These are phyloP conservation scores for Triangularia verruculosa DNA, from an alignment of 2,329 filamentous ascomycete species.

Conservation along the genomic window DNA sequence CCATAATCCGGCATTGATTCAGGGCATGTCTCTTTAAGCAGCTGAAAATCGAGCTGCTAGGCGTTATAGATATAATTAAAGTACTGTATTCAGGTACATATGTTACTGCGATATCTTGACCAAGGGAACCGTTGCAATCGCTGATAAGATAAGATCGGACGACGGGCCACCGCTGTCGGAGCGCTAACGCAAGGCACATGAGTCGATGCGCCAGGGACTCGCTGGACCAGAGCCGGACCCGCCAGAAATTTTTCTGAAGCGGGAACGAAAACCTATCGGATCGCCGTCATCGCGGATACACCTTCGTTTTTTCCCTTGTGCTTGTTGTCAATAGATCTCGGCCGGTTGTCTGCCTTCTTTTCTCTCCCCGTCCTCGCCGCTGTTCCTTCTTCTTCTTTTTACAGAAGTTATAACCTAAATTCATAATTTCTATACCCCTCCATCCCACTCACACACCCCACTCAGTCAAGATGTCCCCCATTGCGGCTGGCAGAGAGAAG, in stretches of 20 bases:
- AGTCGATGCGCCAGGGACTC: neutral
- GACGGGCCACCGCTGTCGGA: conserved; percentile 13
- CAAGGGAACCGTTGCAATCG: neutral
- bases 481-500: conserved; percentile 55
- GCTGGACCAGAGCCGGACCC: conserved; percentile 1
- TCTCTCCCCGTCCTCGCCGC: neutral
- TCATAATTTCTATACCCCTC: conserved; percentile 6
- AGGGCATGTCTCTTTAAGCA: neutral
- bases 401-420: neutral
- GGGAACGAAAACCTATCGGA: conserved; percentile 8
- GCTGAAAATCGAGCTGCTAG: neutral
- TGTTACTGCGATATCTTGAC: neutral
- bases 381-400: neutral
- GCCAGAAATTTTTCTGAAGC: conserved; percentile 4
- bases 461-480: conserved; percentile 57
- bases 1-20: neutral
- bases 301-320: neutral
- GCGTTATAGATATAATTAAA: neutral
- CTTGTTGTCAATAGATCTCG: neutral
- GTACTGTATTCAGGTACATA: neutral
- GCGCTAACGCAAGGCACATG: conserved; percentile 12
- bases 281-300: neutral
- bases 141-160: neutral
- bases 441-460: neutral
- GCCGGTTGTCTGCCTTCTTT: neutral